Evolutionary conservation across 2,329 filamentous ascomycete genomes (phyloP).

Genomic region (Fusarium buxicola): DNA sequence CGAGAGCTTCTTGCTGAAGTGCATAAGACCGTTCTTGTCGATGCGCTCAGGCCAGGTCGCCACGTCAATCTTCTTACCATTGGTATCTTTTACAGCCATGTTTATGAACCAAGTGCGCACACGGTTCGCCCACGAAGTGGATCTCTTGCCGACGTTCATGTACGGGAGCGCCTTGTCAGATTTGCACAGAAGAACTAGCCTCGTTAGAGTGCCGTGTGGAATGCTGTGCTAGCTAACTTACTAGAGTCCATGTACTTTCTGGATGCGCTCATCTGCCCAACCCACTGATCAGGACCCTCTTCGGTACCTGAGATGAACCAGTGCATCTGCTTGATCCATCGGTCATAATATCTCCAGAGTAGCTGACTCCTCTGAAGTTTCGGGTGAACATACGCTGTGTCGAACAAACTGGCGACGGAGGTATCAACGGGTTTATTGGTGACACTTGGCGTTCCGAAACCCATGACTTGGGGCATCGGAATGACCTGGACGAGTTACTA

Average conservation of each 20-base stretch:
- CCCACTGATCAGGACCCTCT: constrained; percentile 61
- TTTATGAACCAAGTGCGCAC: constrained; percentile 55
- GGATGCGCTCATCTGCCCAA: constrained; percentile 55
- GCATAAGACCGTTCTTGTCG: constrained; percentile 51
- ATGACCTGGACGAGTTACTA: constrained; percentile 40
- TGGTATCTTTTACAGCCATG: constrained; percentile 53
- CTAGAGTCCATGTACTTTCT: constrained; percentile 53
- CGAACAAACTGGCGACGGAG: constrained; percentile 61
- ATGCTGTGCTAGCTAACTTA: constrained; percentile 28
- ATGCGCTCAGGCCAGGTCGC: constrained; percentile 57
- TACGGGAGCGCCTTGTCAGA: constrained; percentile 58
- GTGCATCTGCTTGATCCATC: constrained; percentile 57
- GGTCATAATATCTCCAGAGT: constrained; percentile 60
- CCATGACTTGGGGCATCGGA: constrained; percentile 34
- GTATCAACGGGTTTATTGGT: constrained; percentile 60
- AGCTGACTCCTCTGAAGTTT: constrained; percentile 55
- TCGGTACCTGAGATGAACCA: constrained; percentile 58
- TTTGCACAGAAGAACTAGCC: constrained; percentile 58
- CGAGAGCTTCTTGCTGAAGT: constrained; percentile 48
- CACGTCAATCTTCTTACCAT: constrained; percentile 56
- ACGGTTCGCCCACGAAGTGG: constrained; percentile 48
- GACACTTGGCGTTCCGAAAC: constrained; percentile 1
- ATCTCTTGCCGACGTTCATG: constrained; percentile 53
- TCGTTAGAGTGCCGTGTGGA: constrained; percentile 9
- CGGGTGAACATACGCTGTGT: constrained; percentile 63